Percentiles rank a stretch among this genome's conserved stretches.
Evolutionary conservation across 2,329 filamentous ascomycete species (phyloP).

Genomic region (Talaromyces rugulosus): DNA sequence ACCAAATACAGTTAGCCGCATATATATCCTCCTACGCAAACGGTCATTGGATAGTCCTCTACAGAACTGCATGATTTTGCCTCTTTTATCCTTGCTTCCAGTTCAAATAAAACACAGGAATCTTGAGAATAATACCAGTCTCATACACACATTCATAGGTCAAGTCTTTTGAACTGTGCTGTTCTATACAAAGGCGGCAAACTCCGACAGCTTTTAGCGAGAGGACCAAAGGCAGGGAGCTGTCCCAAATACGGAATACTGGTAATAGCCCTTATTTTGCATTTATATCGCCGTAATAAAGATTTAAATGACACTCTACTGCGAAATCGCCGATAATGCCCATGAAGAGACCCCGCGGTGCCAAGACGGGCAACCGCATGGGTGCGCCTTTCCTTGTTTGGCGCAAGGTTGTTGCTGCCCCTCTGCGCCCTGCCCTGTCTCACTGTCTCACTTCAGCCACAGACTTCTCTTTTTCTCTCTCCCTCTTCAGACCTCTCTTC

Average conservation of each 20-base stretch:
- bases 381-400: not conserved
- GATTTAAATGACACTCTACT: not conserved
- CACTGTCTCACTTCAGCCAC: slow-evolving; percentile 5
- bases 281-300: not conserved
- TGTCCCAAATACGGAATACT: not conserved
- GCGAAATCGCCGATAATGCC: too few relatives aligned
- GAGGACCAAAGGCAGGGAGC: not conserved
- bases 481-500: not conserved
- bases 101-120: too few relatives aligned
- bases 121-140: too few relatives aligned
- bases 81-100: too few relatives aligned
- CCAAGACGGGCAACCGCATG: not conserved
- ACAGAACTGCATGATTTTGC: too few relatives aligned
- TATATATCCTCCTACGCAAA: not conserved
- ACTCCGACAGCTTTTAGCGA: not conserved
- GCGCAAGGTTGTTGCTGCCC: not conserved
- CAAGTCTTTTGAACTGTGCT: too few relatives aligned
- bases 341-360: not conserved
- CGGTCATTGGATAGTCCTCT: not conserved
- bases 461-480: not conserved
- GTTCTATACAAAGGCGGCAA: not conserved
- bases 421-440: slow-evolving; percentile 1
- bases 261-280: not conserved
- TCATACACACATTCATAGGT: too few relatives aligned
- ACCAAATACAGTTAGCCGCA: not conserved